Evolutionary conservation across 352 stramenopile species (phyloP), one percentile per base, ranked within the genome.

Genomic region (Bremia lactucae): DNA sequence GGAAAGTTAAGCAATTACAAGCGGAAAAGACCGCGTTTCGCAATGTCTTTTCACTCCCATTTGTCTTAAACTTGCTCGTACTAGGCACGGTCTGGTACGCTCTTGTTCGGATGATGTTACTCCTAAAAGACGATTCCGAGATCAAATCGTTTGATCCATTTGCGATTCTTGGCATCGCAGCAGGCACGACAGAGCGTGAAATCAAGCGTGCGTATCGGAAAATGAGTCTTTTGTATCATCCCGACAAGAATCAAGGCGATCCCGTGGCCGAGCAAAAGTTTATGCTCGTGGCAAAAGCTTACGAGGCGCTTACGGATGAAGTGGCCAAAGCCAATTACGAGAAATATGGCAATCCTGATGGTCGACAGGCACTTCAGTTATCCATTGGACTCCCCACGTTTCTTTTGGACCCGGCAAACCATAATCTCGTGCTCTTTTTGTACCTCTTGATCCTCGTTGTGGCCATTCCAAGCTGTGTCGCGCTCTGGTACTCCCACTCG

Each of bases 81-180:
- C 59, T 94, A 29, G 70, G 50, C 4, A 57, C 29, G 9, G 69
- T 87, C 31, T 94, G 81, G 79, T 87, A 87, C 56, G 71, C 68
- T 10, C 67, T 98, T 37, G 63, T 95, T 44, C 95, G 84, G 58
- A 83, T 98, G 36, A 58, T 87, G 25, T 43, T 91, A 14, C 74
- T 94, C 43, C 85, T 98, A 33, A 83, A 93, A 50, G 75, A 91
- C 46, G 88, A 98, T 68, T 96, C 91, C 52, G 88, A 98, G 75
- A 97, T 99, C 62, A 97, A 97, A 68, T 95, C 85, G 26, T 98
- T 98, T 64, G 95, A 99, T 70, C 95, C 96, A 26, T 99, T 97
- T 62, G 68, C 68, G 22, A 98, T 99, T 61, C 72, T 99, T 9
- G 89, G 89, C 38, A 95, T 99, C 43, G 85, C 95, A 6, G 40